A percentile compares a stretch with the other conserved stretches of the same genome.
These are phyloP conservation scores for Xylaria sp. DNA, from an alignment of 2,329 filamentous ascomycete genomes.

Conservation along the genomic window DNA sequence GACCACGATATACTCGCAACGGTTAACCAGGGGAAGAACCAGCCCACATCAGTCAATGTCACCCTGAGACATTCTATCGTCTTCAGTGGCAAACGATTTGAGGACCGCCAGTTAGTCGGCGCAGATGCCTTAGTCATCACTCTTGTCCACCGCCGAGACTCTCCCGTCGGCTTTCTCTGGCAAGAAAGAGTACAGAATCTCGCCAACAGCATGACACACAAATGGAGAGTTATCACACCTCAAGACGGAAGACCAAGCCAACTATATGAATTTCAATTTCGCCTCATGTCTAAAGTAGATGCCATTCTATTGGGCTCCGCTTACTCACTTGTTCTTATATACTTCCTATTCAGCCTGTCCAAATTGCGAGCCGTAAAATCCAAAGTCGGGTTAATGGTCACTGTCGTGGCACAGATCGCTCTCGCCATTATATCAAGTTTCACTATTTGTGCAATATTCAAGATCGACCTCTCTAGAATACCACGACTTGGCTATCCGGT, in stretches of 20 bases:
- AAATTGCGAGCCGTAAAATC: conserved; percentile 81
- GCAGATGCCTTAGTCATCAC: conserved; percentile 84
- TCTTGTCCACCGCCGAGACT: conserved; percentile 74
- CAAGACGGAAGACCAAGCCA: conserved; percentile 66
- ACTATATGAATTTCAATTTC: conserved; percentile 82
- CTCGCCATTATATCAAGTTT: conserved; percentile 83
- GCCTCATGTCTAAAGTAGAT: conserved; percentile 76
- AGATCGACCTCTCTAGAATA: conserved; percentile 79
- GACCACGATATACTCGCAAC: conserved; percentile 75
- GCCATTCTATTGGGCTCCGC: conserved; percentile 71
- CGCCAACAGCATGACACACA: conserved; percentile 59
- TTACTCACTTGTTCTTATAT: conserved; percentile 71
- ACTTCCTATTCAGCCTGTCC: conserved; percentile 74
- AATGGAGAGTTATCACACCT: conserved; percentile 74
- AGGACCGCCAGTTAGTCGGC: conserved; percentile 72
- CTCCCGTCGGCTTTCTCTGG: conserved; percentile 73
- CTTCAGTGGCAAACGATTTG: conserved; percentile 83
- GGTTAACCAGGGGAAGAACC: conserved; percentile 72
- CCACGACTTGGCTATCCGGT: conserved; percentile 80
- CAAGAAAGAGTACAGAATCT: conserved; percentile 67
- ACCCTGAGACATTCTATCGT: conserved; percentile 82
- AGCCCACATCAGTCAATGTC: conserved; percentile 75
- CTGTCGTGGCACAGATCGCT: conserved; percentile 75
- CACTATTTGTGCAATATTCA: conserved; percentile 79
- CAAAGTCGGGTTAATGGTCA: conserved; percentile 75